These are phyloP conservation scores for Flaveria robusta DNA, from an alignment of 129 eudicot species.

Conservation along the genomic window DNA sequence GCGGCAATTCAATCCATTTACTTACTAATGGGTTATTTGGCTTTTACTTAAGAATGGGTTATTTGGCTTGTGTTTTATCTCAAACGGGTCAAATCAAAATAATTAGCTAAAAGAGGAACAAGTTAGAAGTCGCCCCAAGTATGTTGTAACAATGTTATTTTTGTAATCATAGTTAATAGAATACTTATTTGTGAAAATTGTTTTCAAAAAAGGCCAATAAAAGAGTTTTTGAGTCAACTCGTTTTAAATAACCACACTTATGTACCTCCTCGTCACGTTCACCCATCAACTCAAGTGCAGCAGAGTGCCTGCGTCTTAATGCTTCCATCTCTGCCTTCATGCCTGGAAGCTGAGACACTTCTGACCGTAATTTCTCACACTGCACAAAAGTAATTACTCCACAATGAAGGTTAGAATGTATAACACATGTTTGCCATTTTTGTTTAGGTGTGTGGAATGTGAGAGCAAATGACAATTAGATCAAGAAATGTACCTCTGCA, in stretches of 20 bases:
- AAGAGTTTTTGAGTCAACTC: neutral
- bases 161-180: neutral
- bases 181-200: neutral
- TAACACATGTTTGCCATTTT: too few species aligned
- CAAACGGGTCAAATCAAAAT: neutral
- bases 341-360: slow-evolving; percentile 78
- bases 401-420: neutral
- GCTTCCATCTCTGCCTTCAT: slow-evolving; percentile 94
- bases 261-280: slow-evolving; percentile 99
- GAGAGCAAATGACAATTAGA: neutral
- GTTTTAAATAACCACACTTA: neutral
- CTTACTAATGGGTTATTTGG: neutral
- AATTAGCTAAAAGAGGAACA: neutral
- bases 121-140: neutral
- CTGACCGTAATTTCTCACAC: slow-evolving; percentile 91
- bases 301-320: slow-evolving; percentile 82
- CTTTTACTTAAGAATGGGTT: neutral
- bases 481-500: slow-evolving; percentile 54
- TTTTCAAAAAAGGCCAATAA: neutral
- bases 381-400: slow-evolving; percentile 32
- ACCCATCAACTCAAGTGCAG: slow-evolving; percentile 97
- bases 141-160: neutral
- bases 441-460: neutral
- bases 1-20: slow-evolving; percentile 2
- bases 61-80: neutral